phyloP scores from a whole-genome alignment of 805 yeast genomes.

The Wickerhamiella sergipiensis region DNA sequence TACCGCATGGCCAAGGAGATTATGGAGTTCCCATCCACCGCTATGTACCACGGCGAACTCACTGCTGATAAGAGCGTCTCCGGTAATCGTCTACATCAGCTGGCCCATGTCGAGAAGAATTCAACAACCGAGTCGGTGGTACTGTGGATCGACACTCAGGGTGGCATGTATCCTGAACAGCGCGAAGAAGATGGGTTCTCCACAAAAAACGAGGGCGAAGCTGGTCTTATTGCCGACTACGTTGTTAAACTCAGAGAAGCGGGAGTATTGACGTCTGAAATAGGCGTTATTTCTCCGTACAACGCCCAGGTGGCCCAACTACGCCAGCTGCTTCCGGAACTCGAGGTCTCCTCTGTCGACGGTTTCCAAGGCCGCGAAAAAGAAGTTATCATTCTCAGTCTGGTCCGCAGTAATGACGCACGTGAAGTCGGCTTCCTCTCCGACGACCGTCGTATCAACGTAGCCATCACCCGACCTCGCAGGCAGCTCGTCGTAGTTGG shows the following conservation, averaged over 20 bases:
- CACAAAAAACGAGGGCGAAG: constrained; percentile 68
- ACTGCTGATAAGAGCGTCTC: constrained; percentile 49
- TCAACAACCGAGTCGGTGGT: constrained; percentile 46
- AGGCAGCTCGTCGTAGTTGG: constrained; percentile 79
- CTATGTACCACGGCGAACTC: constrained; percentile 49
- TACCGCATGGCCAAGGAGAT: constrained; percentile 76
- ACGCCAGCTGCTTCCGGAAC: constrained; percentile 30
- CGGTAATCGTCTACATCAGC: constrained; percentile 37
- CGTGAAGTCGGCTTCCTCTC: constrained; percentile 68
- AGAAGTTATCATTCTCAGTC: constrained; percentile 63
- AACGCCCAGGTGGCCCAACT: constrained; percentile 68
- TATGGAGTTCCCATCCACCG: constrained; percentile 62
- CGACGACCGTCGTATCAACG: constrained; percentile 73
- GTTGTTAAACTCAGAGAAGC: constrained; percentile 34
- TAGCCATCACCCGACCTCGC: constrained; percentile 84
- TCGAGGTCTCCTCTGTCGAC: constrained; percentile 84
- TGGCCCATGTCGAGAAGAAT: constrained; percentile 31
- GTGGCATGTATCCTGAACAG: constrained; percentile 65
- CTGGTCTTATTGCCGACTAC: constrained; percentile 44
- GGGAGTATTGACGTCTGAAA: constrained; percentile 42
- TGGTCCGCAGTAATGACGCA: constrained; percentile 67
- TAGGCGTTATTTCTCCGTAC: constrained; percentile 86
- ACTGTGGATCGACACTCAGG: constrained; percentile 81
- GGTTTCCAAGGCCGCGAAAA: constrained; percentile 97
- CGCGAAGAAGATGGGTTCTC: constrained; percentile 23